Base-by-base conservation (phyloP, 2,329 filamentous ascomycete genomes). In the Pseudodiploospora longispora region DNA sequence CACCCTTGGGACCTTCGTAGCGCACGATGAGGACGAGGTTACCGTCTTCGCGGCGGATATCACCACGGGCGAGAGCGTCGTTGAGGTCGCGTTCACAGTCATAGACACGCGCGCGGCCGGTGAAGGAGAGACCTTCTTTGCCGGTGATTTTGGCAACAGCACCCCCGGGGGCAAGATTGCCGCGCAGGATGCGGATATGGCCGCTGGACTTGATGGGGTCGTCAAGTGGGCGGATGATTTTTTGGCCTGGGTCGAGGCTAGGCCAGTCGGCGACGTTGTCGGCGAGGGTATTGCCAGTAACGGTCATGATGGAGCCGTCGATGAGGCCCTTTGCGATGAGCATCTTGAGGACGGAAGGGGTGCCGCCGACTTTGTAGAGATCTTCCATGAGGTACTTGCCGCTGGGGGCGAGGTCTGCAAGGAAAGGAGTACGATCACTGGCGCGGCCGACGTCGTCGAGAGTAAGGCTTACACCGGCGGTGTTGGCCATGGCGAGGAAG, bases 101-200 rank as follows among this genome's bases (percentile, higher is more conserved):
- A 63, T 93, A 97, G 38, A 94, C 87, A 19, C 82, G 76, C 1
- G 88, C 91, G 51, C 80, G 80, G 40, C 91, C 91, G 0, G 75
- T 83, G 65, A 97, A 97, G 9, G 68, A 71, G 6, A 89, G 75
- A 3, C 91, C 91, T 64, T 97, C 91, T 63, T 96, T 96, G 32
- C 91, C 91, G 0, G 91, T 96, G 64, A 97, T 96, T 66, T 97
- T 97, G 48, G 89, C 90, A 2, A 97, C 90, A 1, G 90, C 86
- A 31, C 91, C 91, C 8, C 82, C 85, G 1, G 91, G 91, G 3
- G 90, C 87, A 30, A 96, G 75, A 62, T 95, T 95, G 19, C 91
- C 91, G 47, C 79, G 78, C 4, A 97, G 75, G 48, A 97, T 86
- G 63, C 91, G 88, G 48, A 97, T 76, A 63, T 97, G 91, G 36